phyloP scores from a whole-genome alignment of 495 filamentous ascomycete species.

The Lasiosphaeris hirsuta region DNA sequence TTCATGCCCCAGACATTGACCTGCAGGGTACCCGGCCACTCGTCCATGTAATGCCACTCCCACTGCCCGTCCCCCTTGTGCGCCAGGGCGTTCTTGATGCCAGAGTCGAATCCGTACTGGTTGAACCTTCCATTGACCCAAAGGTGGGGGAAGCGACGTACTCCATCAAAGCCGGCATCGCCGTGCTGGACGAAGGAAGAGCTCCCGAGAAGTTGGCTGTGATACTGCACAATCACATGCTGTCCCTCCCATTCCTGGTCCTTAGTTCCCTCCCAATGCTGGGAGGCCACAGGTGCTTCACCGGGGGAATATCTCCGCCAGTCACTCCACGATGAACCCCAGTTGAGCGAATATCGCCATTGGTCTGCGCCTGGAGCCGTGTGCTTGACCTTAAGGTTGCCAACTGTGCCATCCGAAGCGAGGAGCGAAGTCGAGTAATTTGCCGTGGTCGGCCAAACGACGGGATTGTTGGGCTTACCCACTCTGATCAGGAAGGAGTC shows the following conservation, averaged over 20 bases:
- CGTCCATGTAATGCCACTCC: constrained; percentile 56
- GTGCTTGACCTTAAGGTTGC: constrained; percentile 48
- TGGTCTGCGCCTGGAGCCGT: constrained; percentile 58
- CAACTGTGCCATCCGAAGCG: constrained; percentile 17
- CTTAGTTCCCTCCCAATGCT: constrained; percentile 58
- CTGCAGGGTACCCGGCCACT: constrained; percentile 59
- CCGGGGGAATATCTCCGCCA: constrained; percentile 55
- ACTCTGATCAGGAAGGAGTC: constrained; percentile 49
- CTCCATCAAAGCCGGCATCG: constrained; percentile 34
- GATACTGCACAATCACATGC: constrained; percentile 65
- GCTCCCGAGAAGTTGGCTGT: constrained; percentile 56
- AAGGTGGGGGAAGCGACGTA: constrained; percentile 59
- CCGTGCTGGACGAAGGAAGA: constrained; percentile 59
- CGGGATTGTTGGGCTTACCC: constrained; percentile 45
- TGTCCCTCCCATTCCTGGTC: constrained; percentile 59
- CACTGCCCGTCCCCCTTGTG: constrained; percentile 53
- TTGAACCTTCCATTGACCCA: constrained; percentile 62
- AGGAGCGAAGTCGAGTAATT: constrained; percentile 56
- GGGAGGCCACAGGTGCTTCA: constrained; percentile 46
- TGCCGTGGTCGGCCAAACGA: constrained; percentile 53
- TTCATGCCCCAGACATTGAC: constrained; percentile 66
- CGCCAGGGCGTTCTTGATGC: constrained; percentile 50
- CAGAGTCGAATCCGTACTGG: constrained; percentile 60
- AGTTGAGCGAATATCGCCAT: constrained; percentile 61
- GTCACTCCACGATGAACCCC: constrained; percentile 55